Base-by-base conservation (phyloP, 1,139 yeast genomes). In the Yamadazyma diddensiae region DNA sequence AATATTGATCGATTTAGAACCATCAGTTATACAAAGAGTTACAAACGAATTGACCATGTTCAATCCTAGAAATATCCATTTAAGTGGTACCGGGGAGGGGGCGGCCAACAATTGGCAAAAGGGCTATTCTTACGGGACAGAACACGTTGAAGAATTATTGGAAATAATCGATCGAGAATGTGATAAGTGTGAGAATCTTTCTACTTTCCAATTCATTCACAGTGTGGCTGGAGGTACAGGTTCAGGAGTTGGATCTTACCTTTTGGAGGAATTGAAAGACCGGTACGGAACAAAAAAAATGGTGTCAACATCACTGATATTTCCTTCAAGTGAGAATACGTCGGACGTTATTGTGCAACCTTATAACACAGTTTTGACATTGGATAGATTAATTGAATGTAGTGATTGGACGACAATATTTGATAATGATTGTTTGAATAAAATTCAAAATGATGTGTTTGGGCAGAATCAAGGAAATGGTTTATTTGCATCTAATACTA, bases 201-300 rank as follows among this genome's bases (percentile, higher is more conserved):
- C 88, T 41, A 94, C 94, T 5, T 92, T 94, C 55, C 95, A 88
- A 64, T 62, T 92, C 43, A 60, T 90, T 36, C 98, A 92, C 56
- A 86, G 97, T 11, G 95, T 94, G n/a, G 97, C 97, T 0, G 98
- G 98, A 16, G 98, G 98, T 22, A 92, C 98, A 0, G 98, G 98
- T 0, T 84, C 96, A 0, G 98, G 98, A 6, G 77, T 88, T 27
- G 98, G 98, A 0, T 86, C 96, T 0, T 75, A 75, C 40, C 49
- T 92, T 29, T 60, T 92, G 30, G 97, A 92, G 54, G 65, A 79
- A 16, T 59, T 94, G 38, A 77, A 79, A 35, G 98, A 94, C 53
- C 65, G 92, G 37, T 90, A 80, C 52, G 73, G 72, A 3, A 80
- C 83, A 35, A 90, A 90, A 54, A 90, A 88, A 52, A 59, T 92